Evolutionary conservation across 225 moss, liverwort and hornwort species (phyloP).

Genomic region (Antitrichia curtipendula): DNA sequence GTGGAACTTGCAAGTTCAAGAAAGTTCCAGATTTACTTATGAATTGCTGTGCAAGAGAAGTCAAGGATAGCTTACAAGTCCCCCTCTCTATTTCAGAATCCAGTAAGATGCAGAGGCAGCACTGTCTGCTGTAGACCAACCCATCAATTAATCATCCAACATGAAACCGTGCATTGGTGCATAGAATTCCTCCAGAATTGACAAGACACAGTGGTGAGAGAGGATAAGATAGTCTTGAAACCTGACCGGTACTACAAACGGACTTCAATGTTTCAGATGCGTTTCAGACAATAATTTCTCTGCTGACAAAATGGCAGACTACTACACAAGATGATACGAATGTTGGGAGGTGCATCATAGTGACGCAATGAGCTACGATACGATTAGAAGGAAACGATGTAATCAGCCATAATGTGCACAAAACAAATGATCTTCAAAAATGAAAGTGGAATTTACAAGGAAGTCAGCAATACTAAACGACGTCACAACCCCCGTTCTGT

Average conservation of each 20-base stretch:
- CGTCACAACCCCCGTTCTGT: neutral
- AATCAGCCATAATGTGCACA: neutral
- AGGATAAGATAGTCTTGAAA: neutral
- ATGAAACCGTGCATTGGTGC: neutral
- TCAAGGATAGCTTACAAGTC: neutral
- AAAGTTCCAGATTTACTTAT: neutral
- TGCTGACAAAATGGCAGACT: neutral
- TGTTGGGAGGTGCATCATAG: neutral
- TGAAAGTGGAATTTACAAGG: neutral
- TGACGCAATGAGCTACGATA: neutral
- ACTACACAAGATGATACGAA: neutral
- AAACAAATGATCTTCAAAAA: neutral
- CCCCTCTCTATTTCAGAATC: neutral
- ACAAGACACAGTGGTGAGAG: neutral
- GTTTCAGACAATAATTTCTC: neutral
- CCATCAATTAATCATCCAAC: neutral
- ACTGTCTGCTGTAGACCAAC: neutral
- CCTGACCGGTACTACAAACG: neutral
- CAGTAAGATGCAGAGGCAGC: neutral
- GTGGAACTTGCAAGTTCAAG: neutral
- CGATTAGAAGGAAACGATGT: neutral
- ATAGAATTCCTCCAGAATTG: neutral
- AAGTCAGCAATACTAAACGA: neutral
- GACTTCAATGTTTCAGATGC: neutral
- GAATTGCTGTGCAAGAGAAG: neutral